A percentile compares a stretch with the other conserved stretches of the same genome.
Conservation (phyloP, 2,329 filamentous ascomycete species). For the Lizonia empirigonia region DNA sequence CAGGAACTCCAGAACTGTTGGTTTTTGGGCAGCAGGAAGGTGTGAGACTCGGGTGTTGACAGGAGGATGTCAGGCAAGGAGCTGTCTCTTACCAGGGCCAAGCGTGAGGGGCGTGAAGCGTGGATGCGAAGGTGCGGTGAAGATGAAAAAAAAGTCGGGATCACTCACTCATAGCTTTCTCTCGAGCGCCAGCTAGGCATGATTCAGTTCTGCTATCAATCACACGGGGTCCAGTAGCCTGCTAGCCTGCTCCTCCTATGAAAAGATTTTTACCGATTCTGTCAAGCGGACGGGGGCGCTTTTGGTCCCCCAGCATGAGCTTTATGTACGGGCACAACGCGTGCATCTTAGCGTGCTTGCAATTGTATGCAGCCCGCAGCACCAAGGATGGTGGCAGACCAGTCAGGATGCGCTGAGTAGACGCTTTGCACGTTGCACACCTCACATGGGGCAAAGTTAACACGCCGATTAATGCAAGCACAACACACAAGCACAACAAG, state of each 20-base stretch:
- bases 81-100: slow-evolving; percentile 19
- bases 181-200: slow-evolving; percentile 50
- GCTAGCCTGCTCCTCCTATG: slow-evolving; percentile 30
- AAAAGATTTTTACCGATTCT: slow-evolving; percentile 27
- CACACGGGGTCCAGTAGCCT: slow-evolving; percentile 20
- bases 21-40: neutral
- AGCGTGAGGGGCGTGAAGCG: slow-evolving; percentile 11
- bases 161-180: slow-evolving; percentile 49
- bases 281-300: slow-evolving; percentile 26
- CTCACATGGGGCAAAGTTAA: slow-evolving; percentile 16
- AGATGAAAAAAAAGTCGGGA: slow-evolving; percentile 19
- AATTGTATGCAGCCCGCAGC: slow-evolving; percentile 25
- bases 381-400: slow-evolving; percentile 16
- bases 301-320: slow-evolving; percentile 13
- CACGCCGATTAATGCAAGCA: slow-evolving; percentile 18
- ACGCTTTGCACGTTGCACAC: slow-evolving; percentile 18
- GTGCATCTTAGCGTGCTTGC: slow-evolving; percentile 19
- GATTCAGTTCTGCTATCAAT: slow-evolving; percentile 28
- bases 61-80: neutral
- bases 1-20: neutral
- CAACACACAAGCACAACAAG: slow-evolving; percentile 16
- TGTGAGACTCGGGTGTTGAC: slow-evolving; percentile 9
- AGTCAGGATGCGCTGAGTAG: slow-evolving; percentile 14
- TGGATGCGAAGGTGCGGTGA: slow-evolving; percentile 23
- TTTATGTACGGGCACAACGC: slow-evolving; percentile 41